phyloP scores from a whole-genome alignment of 352 stramenopile genomes.

The Phytopythium mirpurense region DNA sequence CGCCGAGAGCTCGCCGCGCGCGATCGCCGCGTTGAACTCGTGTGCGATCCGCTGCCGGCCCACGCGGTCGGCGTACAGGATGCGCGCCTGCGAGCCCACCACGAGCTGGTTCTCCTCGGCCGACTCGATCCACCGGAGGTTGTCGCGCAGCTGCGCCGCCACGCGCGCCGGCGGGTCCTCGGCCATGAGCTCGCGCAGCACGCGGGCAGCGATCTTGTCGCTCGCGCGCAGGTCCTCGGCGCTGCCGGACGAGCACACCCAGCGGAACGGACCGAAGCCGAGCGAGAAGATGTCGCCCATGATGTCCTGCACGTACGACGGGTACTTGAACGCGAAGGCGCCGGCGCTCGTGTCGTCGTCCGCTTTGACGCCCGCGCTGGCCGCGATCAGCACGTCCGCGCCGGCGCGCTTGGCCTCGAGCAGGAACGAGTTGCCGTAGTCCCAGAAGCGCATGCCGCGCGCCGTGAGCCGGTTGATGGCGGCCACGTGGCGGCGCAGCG shows the following conservation, averaged over 20 bases:
- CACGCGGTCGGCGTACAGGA: conserved; percentile 83
- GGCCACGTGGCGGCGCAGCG: conserved; percentile 65
- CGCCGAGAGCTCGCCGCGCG: conserved; percentile 49
- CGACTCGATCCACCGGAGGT: conserved; percentile 82
- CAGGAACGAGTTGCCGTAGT: conserved; percentile 90
- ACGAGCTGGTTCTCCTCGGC: conserved; percentile 84
- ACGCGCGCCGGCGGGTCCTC: conserved; percentile 44
- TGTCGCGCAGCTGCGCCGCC: conserved; percentile 74
- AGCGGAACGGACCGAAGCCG: conserved; percentile 87
- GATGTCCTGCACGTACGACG: conserved; percentile 88
- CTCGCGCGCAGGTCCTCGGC: conserved; percentile 69
- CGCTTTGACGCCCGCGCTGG: conserved; percentile 26
- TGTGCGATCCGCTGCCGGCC: conserved; percentile 69
- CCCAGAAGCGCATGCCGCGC: conserved; percentile 86
- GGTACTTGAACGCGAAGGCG: conserved; percentile 80
- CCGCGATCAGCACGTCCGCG: conserved; percentile 55
- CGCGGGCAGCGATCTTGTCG: conserved; percentile 64
- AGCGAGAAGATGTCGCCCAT: conserved; percentile 91
- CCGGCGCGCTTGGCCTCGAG: conserved; percentile 76
- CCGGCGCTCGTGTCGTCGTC: conserved; percentile 56
- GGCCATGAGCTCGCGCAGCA: conserved; percentile 61
- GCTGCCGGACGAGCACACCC: conserved; percentile 76
- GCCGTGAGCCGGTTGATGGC: conserved; percentile 78
- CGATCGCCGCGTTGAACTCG: conserved; percentile 83
- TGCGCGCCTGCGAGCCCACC: conserved; percentile 84